A percentile compares a stretch with the other conserved stretches of the same genome.
These are phyloP conservation scores for Jacaranda copaia DNA, from an alignment of 257 asterid species.

Conservation along the genomic window DNA sequence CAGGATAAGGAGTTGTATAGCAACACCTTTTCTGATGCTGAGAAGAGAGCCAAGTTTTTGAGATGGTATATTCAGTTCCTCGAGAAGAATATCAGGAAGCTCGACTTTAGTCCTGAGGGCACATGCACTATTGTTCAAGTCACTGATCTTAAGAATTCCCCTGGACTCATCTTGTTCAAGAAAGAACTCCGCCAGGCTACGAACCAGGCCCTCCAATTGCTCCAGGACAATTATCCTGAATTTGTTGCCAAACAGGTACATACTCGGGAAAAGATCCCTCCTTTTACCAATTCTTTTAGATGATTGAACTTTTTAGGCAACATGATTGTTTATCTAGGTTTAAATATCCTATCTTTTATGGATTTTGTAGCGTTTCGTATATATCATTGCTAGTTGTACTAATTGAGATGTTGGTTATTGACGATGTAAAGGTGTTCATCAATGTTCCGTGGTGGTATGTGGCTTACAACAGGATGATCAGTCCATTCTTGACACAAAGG, in stretches of 20 bases:
- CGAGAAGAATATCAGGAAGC: conserved; percentile 74
- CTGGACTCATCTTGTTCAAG: conserved; percentile 67
- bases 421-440: conserved; percentile 62
- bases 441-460: conserved; percentile 94
- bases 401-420: conserved; percentile 23
- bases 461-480: conserved; percentile 79
- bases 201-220: conserved; percentile 76
- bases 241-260: conserved; percentile 80
- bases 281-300: not conserved
- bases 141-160: conserved; percentile 73
- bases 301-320: not conserved
- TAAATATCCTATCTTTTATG: not conserved
- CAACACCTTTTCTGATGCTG: conserved; percentile 67
- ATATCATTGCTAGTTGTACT: not conserved
- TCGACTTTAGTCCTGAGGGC: conserved; percentile 72
- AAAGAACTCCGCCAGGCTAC: conserved; percentile 74
- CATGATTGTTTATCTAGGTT: not conserved
- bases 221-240: conserved; percentile 85
- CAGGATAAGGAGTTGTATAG: conserved; percentile 74
- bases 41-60: conserved; percentile 65
- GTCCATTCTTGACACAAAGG: conserved; percentile 78
- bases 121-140: conserved; percentile 68
- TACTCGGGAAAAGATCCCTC: not conserved
- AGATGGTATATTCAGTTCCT: conserved; percentile 69
- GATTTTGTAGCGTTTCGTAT: not conserved